These are phyloP conservation scores for Leccinum subfulvum DNA, from an alignment of 1,284 basidiomycete genomes.

Conservation along the genomic window DNA sequence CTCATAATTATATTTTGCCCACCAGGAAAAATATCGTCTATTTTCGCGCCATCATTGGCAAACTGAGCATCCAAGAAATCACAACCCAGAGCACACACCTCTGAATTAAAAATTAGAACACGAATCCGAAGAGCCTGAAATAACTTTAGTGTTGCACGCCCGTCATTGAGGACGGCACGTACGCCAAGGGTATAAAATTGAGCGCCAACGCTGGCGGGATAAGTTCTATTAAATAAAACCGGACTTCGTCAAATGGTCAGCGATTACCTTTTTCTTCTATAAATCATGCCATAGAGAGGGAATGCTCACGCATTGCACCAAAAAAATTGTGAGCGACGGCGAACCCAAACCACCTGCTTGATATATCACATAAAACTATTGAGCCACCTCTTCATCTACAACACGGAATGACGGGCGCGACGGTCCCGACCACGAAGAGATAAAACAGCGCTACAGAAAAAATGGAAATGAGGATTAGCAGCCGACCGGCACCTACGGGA, in stretches of 20 bases:
- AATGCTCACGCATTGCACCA: conserved; percentile 23
- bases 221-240: conserved; percentile 36
- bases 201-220: conserved; percentile 44
- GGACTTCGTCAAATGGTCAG: conserved; percentile 18
- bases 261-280: neutral
- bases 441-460: conserved; percentile 36
- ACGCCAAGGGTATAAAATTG: conserved; percentile 42
- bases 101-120: conserved; percentile 62
- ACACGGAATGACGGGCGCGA: conserved; percentile 43
- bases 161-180: conserved; percentile 28
- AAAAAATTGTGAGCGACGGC: conserved; percentile 1
- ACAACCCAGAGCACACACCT: conserved; percentile 24
- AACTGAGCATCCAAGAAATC: neutral
- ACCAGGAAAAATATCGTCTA: conserved; percentile 62
- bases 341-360: conserved; percentile 35
- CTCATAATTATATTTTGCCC: conserved; percentile 68
- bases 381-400: conserved; percentile 42
- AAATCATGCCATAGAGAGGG: neutral
- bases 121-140: conserved; percentile 46
- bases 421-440: conserved; percentile 48
- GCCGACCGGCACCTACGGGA: neutral
- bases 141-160: conserved; percentile 24
- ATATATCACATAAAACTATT: conserved; percentile 45
- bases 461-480: neutral
- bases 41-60: neutral